Evolutionary conservation across 805 yeast species (phyloP).

Genomic region (Kodamaea leandrae): DNA sequence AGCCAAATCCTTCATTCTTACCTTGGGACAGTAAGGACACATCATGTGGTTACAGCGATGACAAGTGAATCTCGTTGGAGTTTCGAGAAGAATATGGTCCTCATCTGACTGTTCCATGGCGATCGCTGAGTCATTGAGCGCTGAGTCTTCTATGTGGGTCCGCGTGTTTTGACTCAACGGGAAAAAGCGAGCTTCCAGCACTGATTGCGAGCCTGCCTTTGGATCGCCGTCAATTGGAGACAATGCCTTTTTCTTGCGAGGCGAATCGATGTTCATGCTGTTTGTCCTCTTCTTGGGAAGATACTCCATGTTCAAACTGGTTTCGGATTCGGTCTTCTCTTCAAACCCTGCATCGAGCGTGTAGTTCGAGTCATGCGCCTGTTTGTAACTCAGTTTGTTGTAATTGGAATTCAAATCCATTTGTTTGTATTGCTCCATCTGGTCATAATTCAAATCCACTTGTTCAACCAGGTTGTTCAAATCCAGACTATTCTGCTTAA

Average conservation of each 20-base stretch:
- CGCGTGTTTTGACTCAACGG: too few species aligned
- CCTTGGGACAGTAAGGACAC: conserved; percentile 42
- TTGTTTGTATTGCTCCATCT: too few species aligned
- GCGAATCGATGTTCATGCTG: background rate
- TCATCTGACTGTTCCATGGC: too few species aligned
- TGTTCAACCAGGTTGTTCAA: too few species aligned
- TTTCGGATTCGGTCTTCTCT: background rate
- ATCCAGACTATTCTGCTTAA: too few species aligned
- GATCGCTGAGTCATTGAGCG: too few species aligned
- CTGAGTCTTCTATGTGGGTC: too few species aligned
- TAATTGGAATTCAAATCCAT: too few species aligned
- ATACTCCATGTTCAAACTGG: too few species aligned
- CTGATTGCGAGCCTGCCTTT: background rate
- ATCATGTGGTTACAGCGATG: conserved; percentile 41
- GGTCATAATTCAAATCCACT: too few species aligned
- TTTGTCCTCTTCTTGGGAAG: conserved; percentile 1
- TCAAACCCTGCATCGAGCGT: background rate
- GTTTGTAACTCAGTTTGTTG: too few species aligned
- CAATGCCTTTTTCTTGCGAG: conserved; percentile 4
- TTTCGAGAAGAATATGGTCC: conserved; percentile 21
- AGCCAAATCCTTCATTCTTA: conserved; percentile 31
- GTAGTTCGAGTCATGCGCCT: background rate
- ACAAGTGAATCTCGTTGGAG: conserved; percentile 36
- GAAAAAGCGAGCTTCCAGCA: too few species aligned
- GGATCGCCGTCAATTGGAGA: background rate